Base-by-base conservation (phyloP, 352 stramenopile genomes). In the Aphanomyces stellatus region DNA sequence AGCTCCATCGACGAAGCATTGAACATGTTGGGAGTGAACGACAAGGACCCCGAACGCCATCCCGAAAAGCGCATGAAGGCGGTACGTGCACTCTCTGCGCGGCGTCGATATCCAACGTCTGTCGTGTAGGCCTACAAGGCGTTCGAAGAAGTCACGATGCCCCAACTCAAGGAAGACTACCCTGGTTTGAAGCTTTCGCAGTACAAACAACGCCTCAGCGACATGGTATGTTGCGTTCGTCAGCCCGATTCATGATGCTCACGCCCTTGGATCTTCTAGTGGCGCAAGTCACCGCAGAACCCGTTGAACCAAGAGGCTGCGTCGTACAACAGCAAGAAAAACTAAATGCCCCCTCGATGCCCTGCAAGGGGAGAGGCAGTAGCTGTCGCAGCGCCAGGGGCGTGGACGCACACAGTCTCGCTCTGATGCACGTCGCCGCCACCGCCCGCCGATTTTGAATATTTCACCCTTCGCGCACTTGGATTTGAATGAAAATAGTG, bases 141-240 rank as follows among this genome's bases (percentile, higher is more conserved):
- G 15, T 91, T 87, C 62, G 82, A 90, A 67, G 82, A 90, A 62
- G 75, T 72, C 7, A 88, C 81, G 77, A 61, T 91, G 73, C 81
- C 79, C 8, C 72, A 89, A 70, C 62, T 91, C 53, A 82, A 77
- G 61, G 72, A 82, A 60, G 82, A 91, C 49, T 91, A 75, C 69
- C 82, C 81, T 4, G 78, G 82, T 1, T 69, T 91, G 49, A 91
- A 91, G 73, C 62, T 91, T 4, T 91, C 82, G 30, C 82, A 91
- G 74, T 91, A 91, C 74, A 91, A 91, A 70, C 78, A 91, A 37
- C 79, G 79, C 46, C 75, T 91, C 42, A 88, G 80, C 57, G 82
- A 91, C 62, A 71, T 86, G 79, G 82, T 90, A 75, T 74, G 76
- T 66, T 31, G n/a, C n/a, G n/a, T n/a, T n/a, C n/a, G n/a, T n/a